Evolutionary conservation across 176 grass and related monocot genomes (phyloP).

Genomic region (Lolium rigidum): DNA sequence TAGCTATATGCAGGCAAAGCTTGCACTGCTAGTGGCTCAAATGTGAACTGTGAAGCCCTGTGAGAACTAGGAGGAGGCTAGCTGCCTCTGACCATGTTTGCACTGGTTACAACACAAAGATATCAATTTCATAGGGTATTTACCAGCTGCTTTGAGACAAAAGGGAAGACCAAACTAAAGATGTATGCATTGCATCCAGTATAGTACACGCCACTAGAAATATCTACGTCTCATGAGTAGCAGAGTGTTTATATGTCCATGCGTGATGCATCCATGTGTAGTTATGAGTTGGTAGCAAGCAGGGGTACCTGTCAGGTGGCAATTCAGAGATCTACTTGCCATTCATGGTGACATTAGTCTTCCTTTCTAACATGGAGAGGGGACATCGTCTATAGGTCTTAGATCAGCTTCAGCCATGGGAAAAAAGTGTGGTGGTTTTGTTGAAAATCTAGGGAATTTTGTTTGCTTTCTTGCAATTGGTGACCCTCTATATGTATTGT

Average conservation of each 20-base stretch:
- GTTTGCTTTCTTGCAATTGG: not conserved
- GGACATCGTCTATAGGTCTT: slow-evolving; percentile 23
- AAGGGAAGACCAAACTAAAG: slow-evolving; percentile 41
- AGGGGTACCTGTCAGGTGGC: slow-evolving; percentile 47
- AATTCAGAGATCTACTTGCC: slow-evolving; percentile 39
- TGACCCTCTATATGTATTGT: not conserved
- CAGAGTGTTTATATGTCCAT: slow-evolving; percentile 29
- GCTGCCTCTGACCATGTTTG: slow-evolving; percentile 22
- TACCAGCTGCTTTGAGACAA: slow-evolving; percentile 12
- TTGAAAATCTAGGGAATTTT: slow-evolving; percentile 8
- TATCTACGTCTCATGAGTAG: slow-evolving; percentile 35
- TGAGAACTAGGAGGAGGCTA: slow-evolving; percentile 27
- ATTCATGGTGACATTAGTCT: slow-evolving; percentile 46
- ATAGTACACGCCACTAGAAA: slow-evolving; percentile 30
- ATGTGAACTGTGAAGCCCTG: slow-evolving; percentile 38
- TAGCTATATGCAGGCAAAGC: slow-evolving; percentile 3
- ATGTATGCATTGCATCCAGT: slow-evolving; percentile 21
- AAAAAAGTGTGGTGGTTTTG: not conserved
- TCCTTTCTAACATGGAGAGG: slow-evolving; percentile 20
- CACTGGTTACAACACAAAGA: not conserved
- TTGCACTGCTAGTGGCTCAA: slow-evolving; percentile 39
- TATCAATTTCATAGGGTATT: slow-evolving; percentile 40
- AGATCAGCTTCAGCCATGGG: slow-evolving; percentile 18
- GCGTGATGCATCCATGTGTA: slow-evolving; percentile 31
- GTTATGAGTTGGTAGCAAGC: slow-evolving; percentile 46